Base-by-base conservation (phyloP, 768 basidiomycete species). In the Butyriboletus loyo region DNA sequence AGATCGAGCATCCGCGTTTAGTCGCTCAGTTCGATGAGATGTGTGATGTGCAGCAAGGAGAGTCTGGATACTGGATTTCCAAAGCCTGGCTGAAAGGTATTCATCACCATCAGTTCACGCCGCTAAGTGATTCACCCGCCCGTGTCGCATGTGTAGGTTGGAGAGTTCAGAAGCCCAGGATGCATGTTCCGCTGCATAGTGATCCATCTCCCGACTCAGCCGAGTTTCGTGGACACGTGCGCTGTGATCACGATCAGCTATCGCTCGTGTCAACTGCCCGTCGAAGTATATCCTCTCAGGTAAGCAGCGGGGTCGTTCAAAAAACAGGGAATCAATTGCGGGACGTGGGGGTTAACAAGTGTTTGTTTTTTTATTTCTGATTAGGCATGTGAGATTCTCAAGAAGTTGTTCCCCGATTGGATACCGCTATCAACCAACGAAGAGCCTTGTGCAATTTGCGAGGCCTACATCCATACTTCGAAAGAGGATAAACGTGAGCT, bases 11-110 rank as follows among this genome's bases (percentile, higher is more conserved):
- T 65, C 83, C 85, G 24, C 75, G 72, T 39, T 65, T 77, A n/a
- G 82, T 88, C 0, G 66, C 73, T 25, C 66, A 74, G 49, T 86
- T 90, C 51, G 84, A 89, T 42, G 73, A 77, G 5, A 64, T 82
- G 7, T 74, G 74, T 35, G 72, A 76, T 25, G 68, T 75, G 10
- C 69, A 70, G 5, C 71, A 71, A 13, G 78, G 79, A 50, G 66
- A 68, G 15, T 55, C 58, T 15, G 79, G 80, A 7, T 85, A 77
- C 64, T 89, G 86, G 85, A 81, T 92, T 61, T 92, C 91, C 0
- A 90, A 85, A 63, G 66, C 71, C 7, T 93, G 92, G 92, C 66
- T 87, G 4, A 86, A 78, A 79, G 90, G 90, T 87, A 52, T 39
- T 43, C 5, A 53, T 60, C 56, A 38, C 14, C 55, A 54, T 52